Base-by-base conservation (phyloP, 2,329 filamentous ascomycete species). In the Ophidiomyces ophidiicola region DNA sequence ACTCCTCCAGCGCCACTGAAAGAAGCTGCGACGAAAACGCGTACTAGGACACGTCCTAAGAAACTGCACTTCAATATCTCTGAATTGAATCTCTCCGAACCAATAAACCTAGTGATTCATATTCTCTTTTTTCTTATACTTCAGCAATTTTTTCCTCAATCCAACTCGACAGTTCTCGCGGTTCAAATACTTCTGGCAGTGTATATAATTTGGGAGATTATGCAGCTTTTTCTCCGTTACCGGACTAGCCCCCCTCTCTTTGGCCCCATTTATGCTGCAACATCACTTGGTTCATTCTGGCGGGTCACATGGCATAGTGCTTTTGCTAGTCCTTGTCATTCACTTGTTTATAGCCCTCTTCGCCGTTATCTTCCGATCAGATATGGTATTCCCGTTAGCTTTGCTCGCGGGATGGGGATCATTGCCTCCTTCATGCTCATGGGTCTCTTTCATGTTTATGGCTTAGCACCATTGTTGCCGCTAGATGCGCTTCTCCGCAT, bases 251-350 rank as follows among this genome's bases (percentile, higher is more conserved):
- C 55, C 10, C 54, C 60, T 12, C 51, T 64, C 1, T 64, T 65
- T 39, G 61, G 60, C 0, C 61, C 60, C 5, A 41, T 65, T 17
- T 65, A 62, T 39, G 44, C 50, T 6, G 54, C 53, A 4, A 53
- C 62, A 38, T 60, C 57, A 30, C 44, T 62, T 24, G 50, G 52
- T 2, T 55, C 54, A 2, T 62, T 61, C 39, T 65, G 62, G 62
- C 59, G 53, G 10, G 59, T 62, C 44, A 63, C 58, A 12, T 65
- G 62, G 62, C 62, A 65, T 36, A 64, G 62, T 36, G 58, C 53
- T 0, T 64, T 64, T 44, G 53, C 60, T 5, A 54, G 59, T 20
- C 61, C 62, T 1, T 63, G 60, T 31, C 54, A 53, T 4, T 58
- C 53, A 5, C 51, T 65, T n/a, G 59, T 56, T 5, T 64, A 64